A percentile compares a stretch with the other conserved stretches of the same genome.
phyloP scores from a whole-genome alignment of 805 yeast genomes.

The Monosporozyma aquatica region DNA sequence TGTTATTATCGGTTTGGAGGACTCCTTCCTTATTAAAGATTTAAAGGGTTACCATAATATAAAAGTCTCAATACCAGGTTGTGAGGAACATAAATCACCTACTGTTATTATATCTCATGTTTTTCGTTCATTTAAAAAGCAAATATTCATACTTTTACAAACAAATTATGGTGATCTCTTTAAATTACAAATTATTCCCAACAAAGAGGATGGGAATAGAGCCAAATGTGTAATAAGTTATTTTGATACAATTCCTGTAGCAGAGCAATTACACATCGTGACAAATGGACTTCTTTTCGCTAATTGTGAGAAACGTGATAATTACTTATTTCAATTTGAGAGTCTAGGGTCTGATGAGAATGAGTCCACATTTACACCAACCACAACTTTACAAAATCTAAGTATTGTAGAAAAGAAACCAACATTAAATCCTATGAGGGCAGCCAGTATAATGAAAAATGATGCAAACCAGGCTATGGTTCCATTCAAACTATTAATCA shows the following conservation, averaged over 20 bases:
- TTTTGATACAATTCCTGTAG: conserved; percentile 67
- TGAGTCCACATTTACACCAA: conserved; percentile 21
- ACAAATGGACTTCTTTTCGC: conserved; percentile 71
- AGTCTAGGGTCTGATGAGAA: conserved; percentile 48
- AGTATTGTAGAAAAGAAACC: conserved; percentile 44
- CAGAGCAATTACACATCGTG: conserved; percentile 49
- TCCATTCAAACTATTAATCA: conserved; percentile 25
- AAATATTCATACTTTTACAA: conserved; percentile 64
- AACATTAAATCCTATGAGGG: conserved; percentile 43
- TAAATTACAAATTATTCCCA: conserved; percentile 48
- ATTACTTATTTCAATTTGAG: conserved; percentile 68
- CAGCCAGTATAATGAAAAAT: conserved; percentile 28
- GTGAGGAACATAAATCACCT: conserved; percentile 22
- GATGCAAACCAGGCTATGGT: conserved; percentile 7
- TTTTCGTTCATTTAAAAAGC: conserved; percentile 53
- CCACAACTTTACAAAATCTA: conserved; percentile 41
- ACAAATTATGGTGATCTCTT: conserved; percentile 64
- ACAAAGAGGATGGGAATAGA: conserved; percentile 31
- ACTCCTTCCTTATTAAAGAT: conserved; percentile 43
- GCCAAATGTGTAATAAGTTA: conserved; percentile 45
- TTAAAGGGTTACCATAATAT: conserved; percentile 30
- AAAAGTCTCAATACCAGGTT: conserved; percentile 48
- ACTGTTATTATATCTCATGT: conserved; percentile 45
- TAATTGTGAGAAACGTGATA: conserved; percentile 53
- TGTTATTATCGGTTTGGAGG: conserved; percentile 49